Evolutionary conservation across 2,329 filamentous ascomycete genomes (phyloP), one percentile per base, ranked within the genome.

Genomic region (Fusarium austroafricanum): DNA sequence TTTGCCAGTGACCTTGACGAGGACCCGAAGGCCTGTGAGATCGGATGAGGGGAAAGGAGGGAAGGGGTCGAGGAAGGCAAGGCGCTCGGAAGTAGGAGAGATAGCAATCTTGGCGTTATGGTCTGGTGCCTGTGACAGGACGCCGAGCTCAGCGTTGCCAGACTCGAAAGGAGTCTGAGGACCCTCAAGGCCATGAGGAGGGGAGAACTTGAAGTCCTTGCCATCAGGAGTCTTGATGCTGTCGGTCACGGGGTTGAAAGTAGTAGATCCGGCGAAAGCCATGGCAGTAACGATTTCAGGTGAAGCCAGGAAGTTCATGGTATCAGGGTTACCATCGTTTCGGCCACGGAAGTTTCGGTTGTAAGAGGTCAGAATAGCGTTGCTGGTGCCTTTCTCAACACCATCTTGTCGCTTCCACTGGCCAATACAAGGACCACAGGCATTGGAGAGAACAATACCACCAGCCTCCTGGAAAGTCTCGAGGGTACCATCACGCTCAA

Each of bases 261-360:
- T 96, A 21, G 95, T 98, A 54, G 87, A 89, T 54, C 96, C 96
- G 40, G 94, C 91, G 80, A 97, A 99, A 14, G 93, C 88, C 90
- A 99, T 95, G 50, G 96, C 96, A 6, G 96, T 98, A 66, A 99
- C 96, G 59, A 99, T 89, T 80, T 99, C 96, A 9, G 96, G 96
- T 1, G 94, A 97, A 11, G 96, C 95, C 52, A 99, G 87, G 83
- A 99, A 99, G 85, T 98, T 99, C 94, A 98, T 97, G 10, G 96
- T 99, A 40, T 91, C 90, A 21, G 92, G 90, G 83, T 99, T 99
- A 66, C 96, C 96, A 76, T 99, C 96, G 79, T 99, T 99, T 70
- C 96, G 92, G 64, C 93, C 95, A 50, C 92, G 92, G 85, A 99
- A 99, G 83, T 99, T 99, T 64, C 96, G 92, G 86, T 99, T 99